Conservation (phyloP, 169 alveolate species). For the Cystoisospora suis region DNA sequence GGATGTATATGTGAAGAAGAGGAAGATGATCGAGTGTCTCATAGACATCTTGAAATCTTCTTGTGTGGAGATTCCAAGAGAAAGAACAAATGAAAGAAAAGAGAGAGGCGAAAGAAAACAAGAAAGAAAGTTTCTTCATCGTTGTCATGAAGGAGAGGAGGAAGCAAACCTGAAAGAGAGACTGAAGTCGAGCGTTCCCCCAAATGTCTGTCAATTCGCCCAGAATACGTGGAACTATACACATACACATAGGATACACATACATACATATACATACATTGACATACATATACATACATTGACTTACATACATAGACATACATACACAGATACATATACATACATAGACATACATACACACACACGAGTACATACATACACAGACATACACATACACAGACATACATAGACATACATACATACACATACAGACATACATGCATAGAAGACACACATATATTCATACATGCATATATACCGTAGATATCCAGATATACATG, state of each 20-base stretch:
- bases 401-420: background rate
- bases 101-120: background rate
- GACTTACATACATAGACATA: background rate
- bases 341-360: background rate
- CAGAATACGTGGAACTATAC: constrained; percentile 10
- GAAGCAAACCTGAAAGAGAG: constrained; percentile 42
- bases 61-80: background rate
- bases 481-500: background rate
- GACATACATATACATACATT: background rate
- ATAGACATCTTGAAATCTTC: background rate
- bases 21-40: background rate
- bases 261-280: background rate
- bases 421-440: background rate
- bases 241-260: background rate
- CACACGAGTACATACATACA: background rate
- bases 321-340: background rate
- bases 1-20: background rate
- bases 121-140: background rate
- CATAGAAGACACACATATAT: background rate
- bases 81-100: background rate
- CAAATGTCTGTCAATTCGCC: constrained; percentile 63
- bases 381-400: background rate
- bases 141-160: background rate
- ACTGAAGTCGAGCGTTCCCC: constrained; percentile 69
- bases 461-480: background rate